Percentiles rank a stretch among this genome's conserved stretches.
These are phyloP conservation scores for Creolimax fragrantissima DNA, from an alignment of 78 protist species.

Conservation along the genomic window DNA sequence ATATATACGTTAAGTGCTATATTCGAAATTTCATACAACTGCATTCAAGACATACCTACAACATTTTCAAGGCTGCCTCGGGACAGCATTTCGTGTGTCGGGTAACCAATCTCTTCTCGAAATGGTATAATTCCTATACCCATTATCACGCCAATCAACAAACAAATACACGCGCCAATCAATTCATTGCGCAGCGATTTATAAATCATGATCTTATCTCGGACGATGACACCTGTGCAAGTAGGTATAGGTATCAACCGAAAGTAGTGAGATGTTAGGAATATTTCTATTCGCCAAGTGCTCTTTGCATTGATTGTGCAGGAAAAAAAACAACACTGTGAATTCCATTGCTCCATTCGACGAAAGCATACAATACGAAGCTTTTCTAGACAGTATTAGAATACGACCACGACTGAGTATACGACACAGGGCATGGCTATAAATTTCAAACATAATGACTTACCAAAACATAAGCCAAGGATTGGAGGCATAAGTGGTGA, in stretches of 20 bases:
- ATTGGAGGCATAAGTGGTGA: slow-evolving; percentile 2
- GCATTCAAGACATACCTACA: neutral
- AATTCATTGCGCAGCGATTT: neutral
- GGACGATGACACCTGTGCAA: neutral
- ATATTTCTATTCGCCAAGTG: too few relatives aligned
- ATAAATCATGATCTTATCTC: neutral
- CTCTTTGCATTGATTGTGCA: too few relatives aligned
- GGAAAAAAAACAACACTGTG: too few relatives aligned
- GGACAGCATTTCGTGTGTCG: neutral
- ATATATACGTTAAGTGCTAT: too few relatives aligned
- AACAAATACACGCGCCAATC: neutral
- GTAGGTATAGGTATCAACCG: too few relatives aligned
- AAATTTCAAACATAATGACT: neutral
- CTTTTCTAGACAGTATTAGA: too few relatives aligned
- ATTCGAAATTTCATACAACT: too few relatives aligned
- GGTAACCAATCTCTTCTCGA: neutral
- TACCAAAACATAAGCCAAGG: neutral
- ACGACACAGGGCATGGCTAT: too few relatives aligned
- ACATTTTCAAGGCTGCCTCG: neutral
- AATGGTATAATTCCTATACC: neutral
- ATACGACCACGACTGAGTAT: too few relatives aligned
- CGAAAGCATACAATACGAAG: too few relatives aligned
- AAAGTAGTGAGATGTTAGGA: too few relatives aligned
- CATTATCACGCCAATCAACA: neutral
- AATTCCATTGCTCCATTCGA: too few relatives aligned